Percentiles rank a stretch among this genome's conserved stretches.
phyloP scores from a whole-genome alignment of 371 early-diverging fungal species.

The Mortierella sp. region DNA sequence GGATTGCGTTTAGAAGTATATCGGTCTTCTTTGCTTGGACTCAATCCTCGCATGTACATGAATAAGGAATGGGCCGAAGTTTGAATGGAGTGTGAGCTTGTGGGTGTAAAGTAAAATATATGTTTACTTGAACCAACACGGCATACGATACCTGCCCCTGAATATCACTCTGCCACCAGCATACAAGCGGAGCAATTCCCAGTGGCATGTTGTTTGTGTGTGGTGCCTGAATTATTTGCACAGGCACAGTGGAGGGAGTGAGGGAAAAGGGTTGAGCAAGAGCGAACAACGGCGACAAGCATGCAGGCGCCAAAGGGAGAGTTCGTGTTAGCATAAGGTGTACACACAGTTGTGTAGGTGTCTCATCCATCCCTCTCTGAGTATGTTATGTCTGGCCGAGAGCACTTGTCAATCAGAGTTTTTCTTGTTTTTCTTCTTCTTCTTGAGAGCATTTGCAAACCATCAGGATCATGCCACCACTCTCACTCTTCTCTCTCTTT shows the following conservation, averaged over 20 bases:
- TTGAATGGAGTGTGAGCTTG: too few relatives aligned
- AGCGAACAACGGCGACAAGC: not conserved
- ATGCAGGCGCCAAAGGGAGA: not conserved
- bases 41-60: constrained; percentile 6
- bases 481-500: not conserved
- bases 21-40: too few relatives aligned
- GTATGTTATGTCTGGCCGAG: not conserved
- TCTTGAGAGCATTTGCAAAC: constrained; percentile 8
- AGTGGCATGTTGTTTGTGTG: not conserved
- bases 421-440: not conserved
- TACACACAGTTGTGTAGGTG: not conserved
- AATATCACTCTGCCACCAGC: too few relatives aligned
- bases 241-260: too few relatives aligned
- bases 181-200: too few relatives aligned
- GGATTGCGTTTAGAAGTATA: too few relatives aligned
- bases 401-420: constrained; percentile 2
- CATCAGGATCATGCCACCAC: constrained; percentile 11
- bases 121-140: not conserved
- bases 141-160: not conserved
- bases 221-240: too few relatives aligned
- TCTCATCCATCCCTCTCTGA: not conserved
- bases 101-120: not conserved
- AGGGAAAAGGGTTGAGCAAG: not conserved
- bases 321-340: not conserved
- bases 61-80: constrained; percentile 11